A percentile compares a stretch with the other conserved stretches of the same genome.
These are phyloP conservation scores for Aspergillus sp. DNA, from an alignment of 2,329 filamentous ascomycete species.

Conservation along the genomic window DNA sequence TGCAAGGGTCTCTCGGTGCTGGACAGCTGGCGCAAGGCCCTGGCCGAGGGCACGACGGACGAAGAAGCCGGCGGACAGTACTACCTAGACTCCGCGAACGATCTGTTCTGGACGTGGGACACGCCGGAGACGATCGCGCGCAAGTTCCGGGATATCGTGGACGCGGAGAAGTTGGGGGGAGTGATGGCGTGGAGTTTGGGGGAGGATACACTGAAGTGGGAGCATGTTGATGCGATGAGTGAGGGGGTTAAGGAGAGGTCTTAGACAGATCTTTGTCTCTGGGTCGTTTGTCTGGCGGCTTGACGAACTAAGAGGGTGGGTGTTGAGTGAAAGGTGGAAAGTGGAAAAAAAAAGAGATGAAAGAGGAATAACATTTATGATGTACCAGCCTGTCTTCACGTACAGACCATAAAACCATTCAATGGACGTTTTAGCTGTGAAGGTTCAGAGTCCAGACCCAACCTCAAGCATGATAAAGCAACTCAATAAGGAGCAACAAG, in stretches of 20 bases:
- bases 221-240: conserved; percentile 47
- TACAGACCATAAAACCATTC: too few relatives aligned
- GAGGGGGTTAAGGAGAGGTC: conserved; percentile 23
- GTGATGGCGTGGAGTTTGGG: conserved; percentile 75
- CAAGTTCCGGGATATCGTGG: conserved; percentile 64
- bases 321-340: too few relatives aligned
- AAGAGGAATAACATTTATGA: too few relatives aligned
- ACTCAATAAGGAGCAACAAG: too few relatives aligned
- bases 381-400: too few relatives aligned
- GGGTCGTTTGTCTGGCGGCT: too few relatives aligned
- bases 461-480: too few relatives aligned
- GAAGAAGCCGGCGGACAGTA: conserved; percentile 62
- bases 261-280: too few relatives aligned
- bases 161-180: conserved; percentile 60
- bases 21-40: conserved; percentile 59
- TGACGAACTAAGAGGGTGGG: too few relatives aligned
- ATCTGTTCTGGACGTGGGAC: conserved; percentile 75
- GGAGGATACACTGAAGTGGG: conserved; percentile 57
- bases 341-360: too few relatives aligned
- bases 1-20: conserved; percentile 51
- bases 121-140: conserved; percentile 58
- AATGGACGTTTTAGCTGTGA: too few relatives aligned
- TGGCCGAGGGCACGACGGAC: conserved; percentile 57
- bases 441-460: too few relatives aligned
- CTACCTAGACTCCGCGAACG: conserved; percentile 59